Evolutionary conservation across 192 early-diverging fungal genomes (phyloP).

Genomic region (Coemansia sp.): DNA sequence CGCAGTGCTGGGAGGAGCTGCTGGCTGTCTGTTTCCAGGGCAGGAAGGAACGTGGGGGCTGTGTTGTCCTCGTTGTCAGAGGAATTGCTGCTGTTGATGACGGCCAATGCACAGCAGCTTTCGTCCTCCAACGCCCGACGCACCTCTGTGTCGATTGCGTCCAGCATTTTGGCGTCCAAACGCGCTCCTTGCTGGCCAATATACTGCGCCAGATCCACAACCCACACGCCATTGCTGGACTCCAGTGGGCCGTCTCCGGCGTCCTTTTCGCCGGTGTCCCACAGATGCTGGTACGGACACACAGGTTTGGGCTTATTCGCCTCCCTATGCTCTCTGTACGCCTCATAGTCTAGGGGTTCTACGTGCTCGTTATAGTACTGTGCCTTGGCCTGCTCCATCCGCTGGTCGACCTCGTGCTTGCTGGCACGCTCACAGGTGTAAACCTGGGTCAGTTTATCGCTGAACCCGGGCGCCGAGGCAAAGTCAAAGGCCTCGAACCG

Average conservation of each 20-base stretch:
- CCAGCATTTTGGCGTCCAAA: slow-evolving; percentile 11
- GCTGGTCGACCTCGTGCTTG: slow-evolving; percentile 24
- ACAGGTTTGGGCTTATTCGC: slow-evolving; percentile 21
- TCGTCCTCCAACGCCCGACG: not conserved
- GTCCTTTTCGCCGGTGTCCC: slow-evolving; percentile 12
- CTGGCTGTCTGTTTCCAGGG: slow-evolving; percentile 6
- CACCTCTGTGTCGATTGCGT: slow-evolving; percentile 6
- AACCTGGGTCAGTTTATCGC: slow-evolving; percentile 21
- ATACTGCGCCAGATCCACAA: slow-evolving; percentile 25
- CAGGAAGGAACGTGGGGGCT: slow-evolving; percentile 35
- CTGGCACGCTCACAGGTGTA: slow-evolving; percentile 6
- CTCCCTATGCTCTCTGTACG: slow-evolving; percentile 18
- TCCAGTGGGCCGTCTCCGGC: slow-evolving; percentile 21
- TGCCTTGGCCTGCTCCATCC: slow-evolving; percentile 39
- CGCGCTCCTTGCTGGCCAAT: too few species aligned
- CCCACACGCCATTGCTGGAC: slow-evolving; percentile 18
- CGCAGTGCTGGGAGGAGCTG: slow-evolving; percentile 4
- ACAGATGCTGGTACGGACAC: slow-evolving; percentile 48
- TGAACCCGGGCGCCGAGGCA: slow-evolving; percentile 32
- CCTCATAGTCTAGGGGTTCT: slow-evolving; percentile 17
- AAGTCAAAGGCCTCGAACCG: slow-evolving; percentile 41
- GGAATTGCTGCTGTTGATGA: slow-evolving; percentile 11
- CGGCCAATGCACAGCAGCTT: slow-evolving; percentile 21
- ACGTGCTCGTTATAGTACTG: slow-evolving; percentile 26
- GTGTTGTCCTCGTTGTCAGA: too few species aligned